Evolutionary conservation across 2,329 filamentous ascomycete species (phyloP), one percentile per base, ranked within the genome.

Genomic region (Neurospora sp.): DNA sequence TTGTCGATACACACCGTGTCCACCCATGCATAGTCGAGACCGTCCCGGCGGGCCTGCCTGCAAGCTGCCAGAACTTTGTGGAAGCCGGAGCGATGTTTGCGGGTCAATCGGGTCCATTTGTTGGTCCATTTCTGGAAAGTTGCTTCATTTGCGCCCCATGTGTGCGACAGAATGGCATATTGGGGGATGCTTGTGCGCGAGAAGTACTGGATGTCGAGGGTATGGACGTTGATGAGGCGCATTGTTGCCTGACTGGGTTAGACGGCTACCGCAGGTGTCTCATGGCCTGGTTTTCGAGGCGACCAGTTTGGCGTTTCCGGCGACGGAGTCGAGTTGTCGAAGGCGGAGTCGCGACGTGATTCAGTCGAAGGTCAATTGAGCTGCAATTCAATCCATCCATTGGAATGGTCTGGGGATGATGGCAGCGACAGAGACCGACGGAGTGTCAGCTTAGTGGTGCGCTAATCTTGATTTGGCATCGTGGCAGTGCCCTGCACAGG

Each of bases 141-240:
- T 19, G 79, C 76, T 69, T 81, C 80, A 2, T 75, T 74, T 23
- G 46, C 28, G 2, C 70, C 74, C 80, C 79, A 81, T 0, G 77
- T 78, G 68, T 81, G 80, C 0, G 79, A 81, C 15, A 81, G 76
- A 40, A 80, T 80, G 10, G 78, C 78, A 43, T 81, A 81, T 1
- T 67, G 70, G 0, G 77, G 78, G 2, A 69, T 36, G 11, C 67
- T 46, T 41, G 69, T 17, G 1, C 74, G 72, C 67, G 75, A 71
- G 68, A 78, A 77, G 43, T 77, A 76, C 46, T 74, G 68, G 15
- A 81, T 72, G 28, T 77, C 68, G 40, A 77, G 72, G 15, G 75
- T 80, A 2, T 74, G 69, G 11, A 76, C 73, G 67, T 81, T 73
- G 52, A 81, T 78, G 57, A 81, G 77, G 12, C 78, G 76, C 79